Evolutionary conservation across 225 moss, liverwort and hornwort genomes (phyloP).

Genomic region (Physcomitrellopsis africana): DNA sequence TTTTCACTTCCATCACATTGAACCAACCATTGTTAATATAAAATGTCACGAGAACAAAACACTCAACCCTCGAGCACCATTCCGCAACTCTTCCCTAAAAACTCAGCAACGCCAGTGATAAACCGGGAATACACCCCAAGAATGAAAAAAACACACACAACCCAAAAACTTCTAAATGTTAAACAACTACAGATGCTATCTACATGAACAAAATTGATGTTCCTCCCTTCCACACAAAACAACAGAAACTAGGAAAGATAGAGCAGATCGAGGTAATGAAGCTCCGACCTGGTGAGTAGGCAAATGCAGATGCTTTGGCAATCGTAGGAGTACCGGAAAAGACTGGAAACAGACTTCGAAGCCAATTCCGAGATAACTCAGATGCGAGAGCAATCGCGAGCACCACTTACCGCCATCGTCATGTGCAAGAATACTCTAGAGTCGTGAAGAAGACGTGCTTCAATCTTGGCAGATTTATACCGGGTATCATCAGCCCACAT

Average conservation of each 20-base stretch:
- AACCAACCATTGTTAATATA: not conserved
- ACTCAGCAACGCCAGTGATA: slow-evolving; percentile 1
- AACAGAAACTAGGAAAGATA: not conserved
- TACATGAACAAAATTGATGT: not conserved
- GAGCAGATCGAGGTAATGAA: not conserved
- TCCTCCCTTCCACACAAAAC: not conserved
- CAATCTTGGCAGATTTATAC: not conserved
- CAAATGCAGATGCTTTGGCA: not conserved
- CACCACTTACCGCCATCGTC: not conserved
- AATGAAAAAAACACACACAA: not conserved
- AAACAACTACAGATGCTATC: too few relatives aligned
- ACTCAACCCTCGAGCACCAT: not conserved
- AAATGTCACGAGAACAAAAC: not conserved
- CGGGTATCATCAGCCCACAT: slow-evolving; percentile 25
- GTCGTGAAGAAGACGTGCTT: not conserved
- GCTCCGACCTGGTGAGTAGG: not conserved
- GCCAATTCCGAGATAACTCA: not conserved
- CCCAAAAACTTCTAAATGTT: not conserved
- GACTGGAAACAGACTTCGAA: not conserved
- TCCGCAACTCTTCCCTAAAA: not conserved
- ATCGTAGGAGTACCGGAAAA: not conserved
- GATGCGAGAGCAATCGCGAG: not conserved
- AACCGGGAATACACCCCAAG: not conserved
- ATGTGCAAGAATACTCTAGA: slow-evolving; percentile 30
- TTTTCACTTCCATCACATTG: not conserved